These are phyloP conservation scores for Lobulomyces angularis DNA, from an alignment of 192 early-diverging fungal species.

Conservation along the genomic window DNA sequence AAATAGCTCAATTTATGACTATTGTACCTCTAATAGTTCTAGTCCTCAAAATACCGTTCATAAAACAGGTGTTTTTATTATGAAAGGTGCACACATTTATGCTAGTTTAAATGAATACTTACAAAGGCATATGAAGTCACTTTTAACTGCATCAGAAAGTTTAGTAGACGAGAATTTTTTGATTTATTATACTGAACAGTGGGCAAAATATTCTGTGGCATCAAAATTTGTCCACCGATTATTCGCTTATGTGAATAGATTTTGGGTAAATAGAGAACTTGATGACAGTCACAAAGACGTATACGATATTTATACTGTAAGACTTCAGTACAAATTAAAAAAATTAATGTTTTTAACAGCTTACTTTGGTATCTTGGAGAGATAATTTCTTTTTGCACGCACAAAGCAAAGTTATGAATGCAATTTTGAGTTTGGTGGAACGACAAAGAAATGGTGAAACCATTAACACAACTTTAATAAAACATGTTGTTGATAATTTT, in stretches of 20 bases:
- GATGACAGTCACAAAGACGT: slow-evolving; percentile 82
- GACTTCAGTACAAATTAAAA: slow-evolving; percentile 11
- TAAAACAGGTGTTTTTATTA: too few species aligned
- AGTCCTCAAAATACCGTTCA: too few species aligned
- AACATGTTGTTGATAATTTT: slow-evolving; percentile 82
- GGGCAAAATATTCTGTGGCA: slow-evolving; percentile 80
- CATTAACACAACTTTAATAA: slow-evolving; percentile 71
- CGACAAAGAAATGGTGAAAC: slow-evolving; percentile 79
- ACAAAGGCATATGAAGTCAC: slow-evolving; percentile 27
- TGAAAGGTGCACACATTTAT: slow-evolving; percentile 56
- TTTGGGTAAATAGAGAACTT: slow-evolving; percentile 94
- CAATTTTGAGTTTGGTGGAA: slow-evolving; percentile 69
- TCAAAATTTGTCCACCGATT: slow-evolving; percentile 76
- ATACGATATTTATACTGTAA: slow-evolving; percentile 87
- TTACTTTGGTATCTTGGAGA: slow-evolving; percentile 76
- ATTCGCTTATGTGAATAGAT: slow-evolving; percentile 88
- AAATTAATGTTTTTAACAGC: slow-evolving; percentile 25
- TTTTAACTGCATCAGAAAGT: slow-evolving; percentile 43
- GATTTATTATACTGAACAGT: slow-evolving; percentile 76
- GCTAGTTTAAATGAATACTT: slow-evolving; percentile 41
- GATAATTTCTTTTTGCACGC: slow-evolving; percentile 61
- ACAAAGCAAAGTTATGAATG: slow-evolving; percentile 55
- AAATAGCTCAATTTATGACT: slow-evolving; percentile 8
- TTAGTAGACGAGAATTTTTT: slow-evolving; percentile 70
- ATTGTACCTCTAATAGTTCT: too few species aligned